Percentiles rank a stretch among this genome's conserved stretches.
Conservation (phyloP, 768 basidiomycete species). For the Hypsizygus marmoreus region DNA sequence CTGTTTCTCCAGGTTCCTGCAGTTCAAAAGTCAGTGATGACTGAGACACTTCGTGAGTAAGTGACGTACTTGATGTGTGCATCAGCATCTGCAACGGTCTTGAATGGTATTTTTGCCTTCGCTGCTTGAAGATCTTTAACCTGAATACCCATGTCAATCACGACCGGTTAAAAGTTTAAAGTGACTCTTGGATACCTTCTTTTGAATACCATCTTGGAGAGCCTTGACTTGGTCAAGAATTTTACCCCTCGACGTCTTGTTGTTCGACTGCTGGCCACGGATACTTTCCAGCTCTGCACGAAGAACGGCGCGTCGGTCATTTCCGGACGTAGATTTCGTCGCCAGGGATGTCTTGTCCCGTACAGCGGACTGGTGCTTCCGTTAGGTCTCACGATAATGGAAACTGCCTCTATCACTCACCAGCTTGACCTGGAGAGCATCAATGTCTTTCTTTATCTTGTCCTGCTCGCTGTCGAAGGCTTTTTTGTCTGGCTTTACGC, state of each 20-base stretch:
- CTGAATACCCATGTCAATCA: constrained; percentile 37
- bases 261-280: constrained; percentile 75
- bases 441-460: constrained; percentile 80
- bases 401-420: constrained; percentile 48
- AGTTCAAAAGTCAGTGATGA: constrained; percentile 15
- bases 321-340: constrained; percentile 60
- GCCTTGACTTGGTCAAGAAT: constrained; percentile 77
- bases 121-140: constrained; percentile 85
- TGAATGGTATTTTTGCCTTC: constrained; percentile 77
- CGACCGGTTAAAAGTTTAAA: constrained; percentile 1
- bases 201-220: constrained; percentile 74
- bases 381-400: constrained; percentile 9
- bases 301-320: constrained; percentile 72
- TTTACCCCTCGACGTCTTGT: constrained; percentile 71
- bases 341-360: constrained; percentile 74
- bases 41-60: constrained; percentile 2
- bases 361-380: constrained; percentile 54
- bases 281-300: constrained; percentile 81
- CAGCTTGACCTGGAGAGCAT: constrained; percentile 74
- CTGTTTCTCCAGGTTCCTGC: constrained; percentile 81
- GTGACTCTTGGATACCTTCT: constrained; percentile 62
- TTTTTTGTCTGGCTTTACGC: constrained; percentile 82
- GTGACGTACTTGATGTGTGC: constrained; percentile 74
- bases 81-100: constrained; percentile 85
- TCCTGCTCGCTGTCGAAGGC: constrained; percentile 86